Evolutionary conservation across 2,329 filamentous ascomycete genomes (phyloP).

Genomic region (Ophiocordyceps unilateralis): DNA sequence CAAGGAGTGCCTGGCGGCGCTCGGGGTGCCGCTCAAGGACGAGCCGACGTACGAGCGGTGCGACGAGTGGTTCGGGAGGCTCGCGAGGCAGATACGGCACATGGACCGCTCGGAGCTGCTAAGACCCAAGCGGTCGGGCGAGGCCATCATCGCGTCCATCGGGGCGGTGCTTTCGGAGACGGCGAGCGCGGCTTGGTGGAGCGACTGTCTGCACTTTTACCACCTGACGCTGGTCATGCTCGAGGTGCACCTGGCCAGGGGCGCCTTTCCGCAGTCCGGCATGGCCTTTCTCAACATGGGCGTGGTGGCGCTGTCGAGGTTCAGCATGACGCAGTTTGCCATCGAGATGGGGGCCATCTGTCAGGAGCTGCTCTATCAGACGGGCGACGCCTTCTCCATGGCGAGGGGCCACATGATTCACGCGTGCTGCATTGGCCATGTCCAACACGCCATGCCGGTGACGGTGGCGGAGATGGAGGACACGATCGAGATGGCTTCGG

Average conservation of each 20-base stretch:
- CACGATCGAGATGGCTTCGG: conserved; percentile 47
- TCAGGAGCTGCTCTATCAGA: conserved; percentile 45
- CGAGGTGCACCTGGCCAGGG: conserved; percentile 43
- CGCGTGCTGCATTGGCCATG: conserved; percentile 51
- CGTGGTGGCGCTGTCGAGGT: conserved; percentile 49
- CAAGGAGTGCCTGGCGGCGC: conserved; percentile 50
- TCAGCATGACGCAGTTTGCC: conserved; percentile 53
- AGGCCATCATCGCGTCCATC: conserved; percentile 41
- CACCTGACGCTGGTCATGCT: conserved; percentile 51
- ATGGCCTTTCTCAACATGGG: conserved; percentile 51
- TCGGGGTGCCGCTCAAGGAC: conserved; percentile 50
- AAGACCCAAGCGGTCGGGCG: conserved; percentile 22
- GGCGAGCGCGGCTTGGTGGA: conserved; percentile 57
- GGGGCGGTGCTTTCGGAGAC: conserved; percentile 57
- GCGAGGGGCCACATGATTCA: conserved; percentile 55
- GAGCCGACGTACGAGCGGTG: conserved; percentile 59
- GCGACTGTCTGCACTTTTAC: conserved; percentile 54
- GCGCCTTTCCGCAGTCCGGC: conserved; percentile 52
- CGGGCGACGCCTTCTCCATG: conserved; percentile 45
- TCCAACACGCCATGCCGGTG: conserved; percentile 43
- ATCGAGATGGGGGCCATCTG: conserved; percentile 45
- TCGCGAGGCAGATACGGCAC: conserved; percentile 40
- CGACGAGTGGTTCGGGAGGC: conserved; percentile 52
- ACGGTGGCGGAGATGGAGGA: conserved; percentile 44
- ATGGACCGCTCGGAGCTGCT: conserved; percentile 33